Evolutionary conservation across 208 protist species (phyloP).

Genomic region (Leishmania lainsoni): DNA sequence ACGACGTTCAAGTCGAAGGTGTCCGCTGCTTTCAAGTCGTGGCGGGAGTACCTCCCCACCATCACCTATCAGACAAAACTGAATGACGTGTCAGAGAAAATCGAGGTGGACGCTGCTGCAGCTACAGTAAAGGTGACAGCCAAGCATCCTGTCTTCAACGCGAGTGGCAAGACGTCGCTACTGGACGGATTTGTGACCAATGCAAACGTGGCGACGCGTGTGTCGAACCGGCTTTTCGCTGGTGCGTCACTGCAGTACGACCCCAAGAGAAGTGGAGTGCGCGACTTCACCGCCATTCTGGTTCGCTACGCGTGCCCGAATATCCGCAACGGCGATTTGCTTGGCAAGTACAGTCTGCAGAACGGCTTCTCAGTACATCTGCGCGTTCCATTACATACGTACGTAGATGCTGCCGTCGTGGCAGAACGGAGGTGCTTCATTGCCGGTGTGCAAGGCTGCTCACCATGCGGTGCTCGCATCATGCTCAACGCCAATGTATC

Average conservation of each 20-base stretch:
- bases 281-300: constrained; percentile 44
- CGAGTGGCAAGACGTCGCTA: constrained; percentile 25
- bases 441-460: constrained; percentile 55
- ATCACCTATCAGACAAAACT: constrained; percentile 31
- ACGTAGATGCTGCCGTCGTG: constrained; percentile 51
- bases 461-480: constrained; percentile 60
- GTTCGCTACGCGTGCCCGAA: constrained; percentile 41
- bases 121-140: constrained; percentile 35
- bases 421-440: constrained; percentile 57
- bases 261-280: constrained; percentile 66
- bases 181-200: constrained; percentile 38
- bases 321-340: constrained; percentile 54
- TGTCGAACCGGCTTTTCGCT: constrained; percentile 33
- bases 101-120: constrained; percentile 26
- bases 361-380: constrained; percentile 50
- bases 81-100: constrained; percentile 8
- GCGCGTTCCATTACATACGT: constrained; percentile 53
- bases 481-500: constrained; percentile 60
- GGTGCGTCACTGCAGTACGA: constrained; percentile 55
- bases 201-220: constrained; percentile 47
- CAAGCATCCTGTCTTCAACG: constrained; percentile 41
- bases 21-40: constrained; percentile 29
- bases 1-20: constrained; percentile 24
- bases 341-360: constrained; percentile 54
- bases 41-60: constrained; percentile 43